Base-by-base conservation (phyloP, 2,329 filamentous ascomycete species). In the Ophiostoma triangulosporum region DNA sequence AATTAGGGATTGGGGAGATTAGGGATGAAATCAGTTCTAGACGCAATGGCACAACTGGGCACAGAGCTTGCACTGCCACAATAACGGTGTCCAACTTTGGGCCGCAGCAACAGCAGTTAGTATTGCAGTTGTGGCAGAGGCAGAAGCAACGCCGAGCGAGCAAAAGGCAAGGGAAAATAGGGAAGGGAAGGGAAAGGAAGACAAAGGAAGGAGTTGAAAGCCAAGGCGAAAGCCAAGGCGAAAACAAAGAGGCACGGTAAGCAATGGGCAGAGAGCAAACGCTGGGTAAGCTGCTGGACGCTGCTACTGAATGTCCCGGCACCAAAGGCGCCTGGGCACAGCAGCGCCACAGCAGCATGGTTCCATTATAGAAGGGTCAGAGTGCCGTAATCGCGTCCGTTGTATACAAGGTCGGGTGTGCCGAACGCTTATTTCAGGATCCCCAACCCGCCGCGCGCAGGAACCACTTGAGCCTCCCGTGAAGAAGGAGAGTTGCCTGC, bases 381-480 rank as follows among this genome's bases (percentile, higher is more conserved):
- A 96, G 88, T 86, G 94, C 84, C 88, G 86, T 83, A 86, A 84
- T 88, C 81, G 90, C 93, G 91, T 95, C 83, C 91, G 90, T 78
- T 73, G n/a, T 79, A 88, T 94, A 96, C 89, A 97, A 96, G 91
- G 85, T 83, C 78, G 68, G 43, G 72, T 95, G 91, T 96, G 93
- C 88, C 91, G 89, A 86, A 96, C 93, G 89, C 93, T 84, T 78
- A 89, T 89, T 83, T 97, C 93, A 98, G 80, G 75, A 80, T 85
- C 72, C 79, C 80, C 71, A 71, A 74, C 70, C 75, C 73, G 26
- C 52, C 51, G 46, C 71, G 74, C 71, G 69, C 81, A 78, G 73
- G 71, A 77, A 84, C 88, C 91, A 77, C 93, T 96, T 88, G 69
- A 86, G 89, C 90, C 86, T 40, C 82, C 48, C 52, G 32, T 22